Evolutionary conservation across 2,329 filamentous ascomycete species (phyloP).

Genomic region (Fusarium irregulare): DNA sequence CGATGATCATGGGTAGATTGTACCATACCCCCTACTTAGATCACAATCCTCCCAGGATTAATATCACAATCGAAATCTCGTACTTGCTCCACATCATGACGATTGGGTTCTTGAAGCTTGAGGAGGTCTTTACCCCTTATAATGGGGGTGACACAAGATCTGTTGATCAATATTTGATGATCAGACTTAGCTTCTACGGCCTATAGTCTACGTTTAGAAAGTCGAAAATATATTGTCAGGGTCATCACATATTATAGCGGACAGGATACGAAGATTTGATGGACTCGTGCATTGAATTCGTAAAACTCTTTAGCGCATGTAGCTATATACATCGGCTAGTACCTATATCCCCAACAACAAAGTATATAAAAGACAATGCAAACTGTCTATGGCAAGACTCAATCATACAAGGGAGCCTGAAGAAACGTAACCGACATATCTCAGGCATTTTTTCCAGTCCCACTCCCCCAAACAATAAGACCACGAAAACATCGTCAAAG

Average conservation of each 20-base stretch:
- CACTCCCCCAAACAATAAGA: slow-evolving; percentile 14
- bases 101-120: neutral
- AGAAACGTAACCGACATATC: slow-evolving; percentile 9
- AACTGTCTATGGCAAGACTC: slow-evolving; percentile 29
- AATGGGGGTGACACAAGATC: neutral
- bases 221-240: neutral
- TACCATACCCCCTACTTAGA: slow-evolving; percentile 14
- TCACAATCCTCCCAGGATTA: slow-evolving; percentile 4
- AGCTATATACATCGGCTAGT: slow-evolving; percentile 23
- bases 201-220: neutral
- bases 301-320: slow-evolving; percentile 34
- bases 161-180: neutral
- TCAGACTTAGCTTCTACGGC: no score
- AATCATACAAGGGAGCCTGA: slow-evolving; percentile 31
- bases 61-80: slow-evolving; percentile 11
- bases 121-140: neutral
- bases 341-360: slow-evolving; percentile 27
- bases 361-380: slow-evolving; percentile 25
- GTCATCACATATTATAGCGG: neutral
- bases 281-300: slow-evolving; percentile 29
- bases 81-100: neutral
- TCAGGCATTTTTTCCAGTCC: slow-evolving; percentile 16
- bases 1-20: slow-evolving; percentile 7
- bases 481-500: slow-evolving; percentile 14
- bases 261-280: neutral